Evolutionary conservation across 768 basidiomycete species (phyloP), one percentile per base, ranked within the genome.

Genomic region (Gyrodon lividus): DNA sequence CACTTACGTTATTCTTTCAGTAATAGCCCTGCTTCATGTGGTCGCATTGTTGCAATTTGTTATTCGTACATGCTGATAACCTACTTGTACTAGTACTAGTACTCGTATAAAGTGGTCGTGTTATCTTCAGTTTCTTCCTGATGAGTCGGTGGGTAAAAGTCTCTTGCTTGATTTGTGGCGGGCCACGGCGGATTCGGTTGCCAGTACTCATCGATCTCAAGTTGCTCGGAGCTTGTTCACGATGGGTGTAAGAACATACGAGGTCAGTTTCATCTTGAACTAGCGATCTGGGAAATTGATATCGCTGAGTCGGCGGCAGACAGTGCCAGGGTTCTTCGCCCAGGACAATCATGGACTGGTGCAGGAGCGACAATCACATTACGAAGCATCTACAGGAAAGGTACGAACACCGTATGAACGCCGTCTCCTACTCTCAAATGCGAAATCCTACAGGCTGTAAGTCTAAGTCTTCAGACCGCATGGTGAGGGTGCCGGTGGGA

Each of bases 1-100:
- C 41, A 41, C 16, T 50, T 69, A 66, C 55, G 52, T 69, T 63
- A 65, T 66, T 72, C 46, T 59, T 65, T 66, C 58, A 59, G 50
- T 62, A 58, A 54, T 59, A 58, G 60, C 54, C 49, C 42, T 57
- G 50, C 61, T 64, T 58, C 58, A 69, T 69, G 62, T 61, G 59
- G 43, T 46, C 44, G 56, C 61, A 59, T 59, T 24, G 53, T 60
- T 57, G 59, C 62, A 61, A 56, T 52, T 51, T 53, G 54, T 23
- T 55, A 49, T 40, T 50, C 24, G 41, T 56, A 56, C 59, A 59
- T 19, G 43, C 30, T 52, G 53, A 52, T 52, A 48, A 30, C 42
- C 17, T 22, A 54, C 24, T 44, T 23, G 47, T 56, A 46, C 35
- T 37, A 22, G n/a, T n/a, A n/a, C 20, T 52, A 40, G 43, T 43